Conservation (phyloP, 495 filamentous ascomycete genomes). For the Amorphotheca resinae region DNA sequence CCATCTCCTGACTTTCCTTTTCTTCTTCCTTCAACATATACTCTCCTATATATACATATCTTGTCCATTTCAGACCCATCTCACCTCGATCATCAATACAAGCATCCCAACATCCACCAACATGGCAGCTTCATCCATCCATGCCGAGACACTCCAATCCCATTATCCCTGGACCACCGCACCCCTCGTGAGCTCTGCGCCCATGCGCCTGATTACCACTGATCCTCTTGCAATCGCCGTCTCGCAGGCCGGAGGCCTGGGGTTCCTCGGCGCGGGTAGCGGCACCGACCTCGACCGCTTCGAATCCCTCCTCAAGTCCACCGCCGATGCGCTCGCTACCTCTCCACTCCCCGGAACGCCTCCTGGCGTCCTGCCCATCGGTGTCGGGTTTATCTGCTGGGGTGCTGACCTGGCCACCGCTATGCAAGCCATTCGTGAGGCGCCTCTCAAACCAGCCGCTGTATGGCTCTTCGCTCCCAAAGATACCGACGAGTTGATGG, state of each 20-base stretch:
- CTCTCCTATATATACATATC: too few relatives aligned
- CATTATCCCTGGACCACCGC: constrained; percentile 55
- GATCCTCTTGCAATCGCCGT: constrained; percentile 43
- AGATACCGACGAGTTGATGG: constrained; percentile 36
- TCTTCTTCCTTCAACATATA: too few relatives aligned
- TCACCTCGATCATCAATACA: too few relatives aligned
- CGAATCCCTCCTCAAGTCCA: constrained; percentile 5
- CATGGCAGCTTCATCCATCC: too few relatives aligned
- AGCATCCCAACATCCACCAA: too few relatives aligned
- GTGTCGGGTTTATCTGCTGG: constrained; percentile 52
- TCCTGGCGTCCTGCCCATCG: constrained; percentile 36
- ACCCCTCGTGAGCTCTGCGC: constrained; percentile 55
- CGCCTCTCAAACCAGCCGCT: constrained; percentile 43
- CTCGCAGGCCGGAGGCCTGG: constrained; percentile 45
- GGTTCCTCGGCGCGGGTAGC: constrained; percentile 34
- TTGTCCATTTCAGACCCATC: too few relatives aligned
- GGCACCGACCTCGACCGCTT: constrained; percentile 8
- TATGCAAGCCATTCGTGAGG: constrained; percentile 29
- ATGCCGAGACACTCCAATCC: too few relatives aligned
- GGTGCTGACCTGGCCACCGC: constrained; percentile 29
- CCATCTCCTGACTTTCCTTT: too few relatives aligned
- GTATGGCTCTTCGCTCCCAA: constrained; percentile 60
- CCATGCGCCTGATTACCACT: constrained; percentile 60
- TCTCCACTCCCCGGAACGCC: constrained; percentile 11
- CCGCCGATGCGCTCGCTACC: background rate